Evolutionary conservation across 345 rosid genomes (phyloP).

Genomic region (Corymbia maculata): DNA sequence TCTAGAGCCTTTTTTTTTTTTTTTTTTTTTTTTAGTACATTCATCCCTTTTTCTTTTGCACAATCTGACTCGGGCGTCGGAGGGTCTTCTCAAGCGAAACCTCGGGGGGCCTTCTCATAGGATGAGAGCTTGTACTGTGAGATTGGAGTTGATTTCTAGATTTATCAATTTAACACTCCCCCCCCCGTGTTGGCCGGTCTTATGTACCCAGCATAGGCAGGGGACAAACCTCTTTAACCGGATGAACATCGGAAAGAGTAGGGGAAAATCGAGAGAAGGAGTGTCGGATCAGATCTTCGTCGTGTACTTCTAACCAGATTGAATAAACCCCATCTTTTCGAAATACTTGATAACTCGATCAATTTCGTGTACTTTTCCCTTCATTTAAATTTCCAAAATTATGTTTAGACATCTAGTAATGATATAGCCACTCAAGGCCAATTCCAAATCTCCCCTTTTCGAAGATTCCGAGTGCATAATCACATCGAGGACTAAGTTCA

Average conservation of each 20-base stretch:
- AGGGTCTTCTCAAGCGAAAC: background rate
- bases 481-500: too few relatives aligned
- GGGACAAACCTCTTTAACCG: background rate
- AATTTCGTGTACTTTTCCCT: background rate
- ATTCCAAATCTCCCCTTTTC: too few relatives aligned
- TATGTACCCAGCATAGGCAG: background rate
- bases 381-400: too few relatives aligned
- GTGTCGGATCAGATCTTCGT: background rate
- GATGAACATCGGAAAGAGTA: too few relatives aligned
- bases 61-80: background rate
- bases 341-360: fast-evolving
- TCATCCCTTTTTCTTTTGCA: background rate
- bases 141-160: background rate
- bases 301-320: background rate
- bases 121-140: background rate
- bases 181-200: background rate
- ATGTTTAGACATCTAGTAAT: too few relatives aligned
- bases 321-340: too few relatives aligned
- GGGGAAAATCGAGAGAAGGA: background rate
- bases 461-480: too few relatives aligned
- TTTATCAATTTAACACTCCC: background rate
- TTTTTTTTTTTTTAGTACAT: background rate
- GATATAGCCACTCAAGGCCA: too few relatives aligned
- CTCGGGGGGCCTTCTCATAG: background rate
- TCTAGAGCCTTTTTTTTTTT: background rate